Evolutionary conservation across 306 rosid species (phyloP).

Genomic region (Fragaria nilgerrensis): DNA sequence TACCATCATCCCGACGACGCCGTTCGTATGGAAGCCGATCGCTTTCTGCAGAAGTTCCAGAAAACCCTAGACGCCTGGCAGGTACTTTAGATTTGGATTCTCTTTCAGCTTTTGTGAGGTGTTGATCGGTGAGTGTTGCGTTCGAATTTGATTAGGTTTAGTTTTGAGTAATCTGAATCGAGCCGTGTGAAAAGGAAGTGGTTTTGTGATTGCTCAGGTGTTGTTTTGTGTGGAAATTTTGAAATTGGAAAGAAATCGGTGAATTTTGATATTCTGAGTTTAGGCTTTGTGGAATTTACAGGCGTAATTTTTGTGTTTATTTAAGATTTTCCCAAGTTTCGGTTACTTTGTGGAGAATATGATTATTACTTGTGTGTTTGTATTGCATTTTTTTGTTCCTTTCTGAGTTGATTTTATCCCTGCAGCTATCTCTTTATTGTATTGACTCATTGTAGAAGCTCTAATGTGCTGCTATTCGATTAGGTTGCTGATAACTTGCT

Average conservation of each 20-base stretch:
- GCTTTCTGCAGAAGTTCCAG: slow-evolving; percentile 91
- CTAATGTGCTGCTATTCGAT: slow-evolving; percentile 8
- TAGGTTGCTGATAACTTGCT: slow-evolving; percentile 99
- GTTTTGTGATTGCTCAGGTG: not conserved
- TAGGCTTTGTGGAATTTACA: not conserved
- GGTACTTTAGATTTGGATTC: slow-evolving; percentile 41
- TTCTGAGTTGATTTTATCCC: not conserved
- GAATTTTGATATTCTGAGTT: not conserved
- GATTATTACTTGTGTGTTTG: not conserved
- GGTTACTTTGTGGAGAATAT: not conserved
- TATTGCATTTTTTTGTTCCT: not conserved
- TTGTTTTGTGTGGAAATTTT: not conserved
- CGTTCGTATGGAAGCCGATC: slow-evolving; percentile 96
- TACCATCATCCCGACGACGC: slow-evolving; percentile 95
- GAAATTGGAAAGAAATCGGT: not conserved
- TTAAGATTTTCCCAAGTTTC: not conserved
- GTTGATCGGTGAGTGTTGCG: not conserved
- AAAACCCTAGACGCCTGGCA: slow-evolving; percentile 99
- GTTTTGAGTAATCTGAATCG: not conserved
- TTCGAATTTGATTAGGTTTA: not conserved
- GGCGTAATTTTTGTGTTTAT: not conserved
- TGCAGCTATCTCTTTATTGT: not conserved
- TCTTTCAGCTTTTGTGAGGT: not conserved
- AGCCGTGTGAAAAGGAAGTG: not conserved
- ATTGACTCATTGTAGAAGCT: not conserved